phyloP scores from a whole-genome alignment of 2,329 filamentous ascomycete genomes.

The Fusarium euwallaceae region DNA sequence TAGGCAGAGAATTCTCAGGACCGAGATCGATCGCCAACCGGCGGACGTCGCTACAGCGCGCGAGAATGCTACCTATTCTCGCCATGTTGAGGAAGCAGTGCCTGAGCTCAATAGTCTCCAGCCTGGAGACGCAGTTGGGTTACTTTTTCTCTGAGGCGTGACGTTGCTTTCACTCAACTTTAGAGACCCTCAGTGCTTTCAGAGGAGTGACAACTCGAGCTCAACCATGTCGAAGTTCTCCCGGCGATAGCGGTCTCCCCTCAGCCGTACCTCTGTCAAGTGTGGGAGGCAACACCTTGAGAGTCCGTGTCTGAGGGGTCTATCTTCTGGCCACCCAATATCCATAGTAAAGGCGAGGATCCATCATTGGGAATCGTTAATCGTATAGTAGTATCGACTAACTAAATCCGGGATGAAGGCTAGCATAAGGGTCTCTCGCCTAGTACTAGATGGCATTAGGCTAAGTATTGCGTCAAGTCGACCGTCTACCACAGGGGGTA shows the following conservation, averaged over 20 bases:
- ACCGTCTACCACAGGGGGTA: not conserved
- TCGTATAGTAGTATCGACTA: not conserved
- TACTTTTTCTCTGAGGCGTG: not conserved
- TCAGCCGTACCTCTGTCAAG: conserved; percentile 17
- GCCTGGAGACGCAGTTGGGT: not conserved
- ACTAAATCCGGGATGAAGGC: conserved; percentile 10
- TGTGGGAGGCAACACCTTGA: not conserved
- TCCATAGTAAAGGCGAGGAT: accelerated
- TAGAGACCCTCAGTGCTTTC: too few species aligned
- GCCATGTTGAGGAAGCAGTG: not conserved
- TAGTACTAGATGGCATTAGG: not conserved
- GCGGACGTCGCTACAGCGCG: conserved; percentile 9
- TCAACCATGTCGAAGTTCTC: accelerated
- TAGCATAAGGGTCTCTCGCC: not conserved
- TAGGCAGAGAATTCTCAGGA: not conserved
- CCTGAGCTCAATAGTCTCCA: not conserved
- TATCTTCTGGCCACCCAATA: conserved; percentile 3
- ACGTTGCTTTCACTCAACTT: too few species aligned
- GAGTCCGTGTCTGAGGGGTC: not conserved
- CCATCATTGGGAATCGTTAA: accelerated
- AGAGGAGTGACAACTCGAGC: conserved; percentile 14
- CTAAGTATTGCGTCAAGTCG: not conserved
- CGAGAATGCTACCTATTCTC: too few species aligned
- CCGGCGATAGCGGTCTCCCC: accelerated
- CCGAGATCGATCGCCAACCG: not conserved